These are phyloP conservation scores for Athelia sp. DNA, from an alignment of 1,284 basidiomycete species.

Conservation along the genomic window DNA sequence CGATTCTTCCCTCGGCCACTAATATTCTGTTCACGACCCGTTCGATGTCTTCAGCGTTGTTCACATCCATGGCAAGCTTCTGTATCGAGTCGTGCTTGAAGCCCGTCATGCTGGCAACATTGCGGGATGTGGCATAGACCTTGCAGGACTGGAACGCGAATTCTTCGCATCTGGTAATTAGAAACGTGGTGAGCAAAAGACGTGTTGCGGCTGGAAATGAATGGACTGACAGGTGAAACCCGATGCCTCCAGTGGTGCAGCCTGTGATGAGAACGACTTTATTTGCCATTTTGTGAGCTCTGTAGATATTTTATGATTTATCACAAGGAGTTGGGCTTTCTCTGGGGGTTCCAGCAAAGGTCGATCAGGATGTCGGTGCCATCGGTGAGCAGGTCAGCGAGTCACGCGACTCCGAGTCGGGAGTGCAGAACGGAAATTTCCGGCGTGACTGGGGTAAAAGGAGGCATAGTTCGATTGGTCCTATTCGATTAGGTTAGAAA, in stretches of 20 bases:
- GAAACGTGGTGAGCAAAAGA: constrained; percentile 1
- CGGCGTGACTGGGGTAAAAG: too few species aligned
- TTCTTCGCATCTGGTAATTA: constrained; percentile 49
- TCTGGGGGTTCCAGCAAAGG: too few species aligned
- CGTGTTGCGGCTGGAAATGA: background rate
- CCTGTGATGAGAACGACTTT: constrained; percentile 64
- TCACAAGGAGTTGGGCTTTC: too few species aligned
- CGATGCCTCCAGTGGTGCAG: constrained; percentile 67
- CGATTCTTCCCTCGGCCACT: constrained; percentile 46
- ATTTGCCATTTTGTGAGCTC: background rate
- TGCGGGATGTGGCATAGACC: constrained; percentile 65
- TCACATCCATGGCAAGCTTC: constrained; percentile 47
- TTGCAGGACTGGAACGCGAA: constrained; percentile 52
- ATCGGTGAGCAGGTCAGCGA: too few species aligned
- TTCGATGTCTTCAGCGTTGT: constrained; percentile 43
- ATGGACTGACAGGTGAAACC: constrained; percentile 50
- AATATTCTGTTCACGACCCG: constrained; percentile 37
- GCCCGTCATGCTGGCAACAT: constrained; percentile 44
- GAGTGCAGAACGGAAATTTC: too few species aligned
- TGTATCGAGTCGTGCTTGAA: constrained; percentile 38
- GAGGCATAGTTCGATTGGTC: too few species aligned
- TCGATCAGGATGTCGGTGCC: too few species aligned
- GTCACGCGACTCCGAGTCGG: too few species aligned
- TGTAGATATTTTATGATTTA: background rate
- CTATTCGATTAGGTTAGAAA: too few species aligned